These are phyloP conservation scores for Hansenula sp. DNA, from an alignment of 1,139 yeast genomes.

Conservation along the genomic window DNA sequence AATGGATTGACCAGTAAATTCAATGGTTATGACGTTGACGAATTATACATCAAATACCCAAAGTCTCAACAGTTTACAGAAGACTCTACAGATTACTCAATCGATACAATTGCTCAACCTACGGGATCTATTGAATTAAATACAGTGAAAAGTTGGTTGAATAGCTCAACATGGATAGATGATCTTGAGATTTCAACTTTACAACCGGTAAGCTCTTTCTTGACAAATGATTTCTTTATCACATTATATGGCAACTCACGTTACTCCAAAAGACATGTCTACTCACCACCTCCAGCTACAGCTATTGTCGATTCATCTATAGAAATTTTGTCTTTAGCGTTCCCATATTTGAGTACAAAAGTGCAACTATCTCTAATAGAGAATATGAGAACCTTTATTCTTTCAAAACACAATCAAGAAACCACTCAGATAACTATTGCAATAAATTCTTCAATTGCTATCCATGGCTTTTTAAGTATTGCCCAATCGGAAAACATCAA, in stretches of 20 bases:
- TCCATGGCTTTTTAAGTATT: conserved; percentile 50
- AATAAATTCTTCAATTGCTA: conserved; percentile 58
- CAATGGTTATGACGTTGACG: conserved; percentile 28
- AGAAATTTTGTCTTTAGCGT: conserved; percentile 65
- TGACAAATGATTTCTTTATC: conserved; percentile 35
- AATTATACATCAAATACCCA: conserved; percentile 25
- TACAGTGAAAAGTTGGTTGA: conserved; percentile 24
- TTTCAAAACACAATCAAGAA: conserved; percentile 28
- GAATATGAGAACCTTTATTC: conserved; percentile 57
- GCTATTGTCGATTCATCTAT: conserved; percentile 74
- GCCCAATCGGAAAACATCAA: conserved; percentile 8
- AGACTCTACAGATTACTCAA: conserved; percentile 11
- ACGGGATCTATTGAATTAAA: conserved; percentile 23
- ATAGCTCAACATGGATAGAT: conserved; percentile 31
- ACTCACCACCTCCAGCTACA: conserved; percentile 37
- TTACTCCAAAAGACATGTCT: conserved; percentile 24
- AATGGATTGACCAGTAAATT: conserved; percentile 42
- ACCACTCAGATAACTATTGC: conserved; percentile 47
- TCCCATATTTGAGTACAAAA: conserved; percentile 71
- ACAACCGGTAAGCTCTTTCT: conserved; percentile 33
- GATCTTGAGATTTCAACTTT: conserved; percentile 28
- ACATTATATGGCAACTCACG: conserved; percentile 20
- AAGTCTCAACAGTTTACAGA: neutral
- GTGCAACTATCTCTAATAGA: conserved; percentile 86
- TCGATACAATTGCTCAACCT: conserved; percentile 15